Percentiles rank a stretch among this genome's conserved stretches.
phyloP scores from a whole-genome alignment of 768 basidiomycete species.

The Suillus plorans region DNA sequence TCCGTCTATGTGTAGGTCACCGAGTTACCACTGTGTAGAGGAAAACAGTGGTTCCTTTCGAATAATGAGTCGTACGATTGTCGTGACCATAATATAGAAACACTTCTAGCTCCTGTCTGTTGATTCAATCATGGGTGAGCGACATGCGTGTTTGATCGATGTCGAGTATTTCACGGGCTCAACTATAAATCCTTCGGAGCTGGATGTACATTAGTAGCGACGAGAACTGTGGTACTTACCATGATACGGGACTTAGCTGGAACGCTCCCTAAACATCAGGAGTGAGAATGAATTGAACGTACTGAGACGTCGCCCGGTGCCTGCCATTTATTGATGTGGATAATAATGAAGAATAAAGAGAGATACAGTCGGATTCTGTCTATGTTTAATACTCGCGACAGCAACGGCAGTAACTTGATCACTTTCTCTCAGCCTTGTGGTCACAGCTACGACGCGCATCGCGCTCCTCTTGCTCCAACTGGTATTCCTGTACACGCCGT shows the following conservation, averaged over 20 bases:
- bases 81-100: neutral
- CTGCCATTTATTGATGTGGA: neutral
- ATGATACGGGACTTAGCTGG: neutral
- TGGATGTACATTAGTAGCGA: neutral
- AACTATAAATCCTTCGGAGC: neutral
- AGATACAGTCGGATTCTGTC: neutral
- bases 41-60: neutral
- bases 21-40: too few relatives aligned
- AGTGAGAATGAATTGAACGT: neutral
- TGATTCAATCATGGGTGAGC: neutral
- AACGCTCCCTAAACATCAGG: neutral
- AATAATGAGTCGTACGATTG: neutral
- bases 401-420: neutral
- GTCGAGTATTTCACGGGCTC: neutral
- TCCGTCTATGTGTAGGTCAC: neutral
- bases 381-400: neutral
- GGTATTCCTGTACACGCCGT: conserved; percentile 42
- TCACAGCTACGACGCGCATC: neutral
- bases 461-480: conserved; percentile 1
- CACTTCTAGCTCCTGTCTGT: neutral
- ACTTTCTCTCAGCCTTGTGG: neutral
- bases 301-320: neutral
- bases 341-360: neutral
- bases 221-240: neutral
- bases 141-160: neutral